phyloP scores from a whole-genome alignment of 208 protist species.

The Acanthamoeba divionensis region DNA sequence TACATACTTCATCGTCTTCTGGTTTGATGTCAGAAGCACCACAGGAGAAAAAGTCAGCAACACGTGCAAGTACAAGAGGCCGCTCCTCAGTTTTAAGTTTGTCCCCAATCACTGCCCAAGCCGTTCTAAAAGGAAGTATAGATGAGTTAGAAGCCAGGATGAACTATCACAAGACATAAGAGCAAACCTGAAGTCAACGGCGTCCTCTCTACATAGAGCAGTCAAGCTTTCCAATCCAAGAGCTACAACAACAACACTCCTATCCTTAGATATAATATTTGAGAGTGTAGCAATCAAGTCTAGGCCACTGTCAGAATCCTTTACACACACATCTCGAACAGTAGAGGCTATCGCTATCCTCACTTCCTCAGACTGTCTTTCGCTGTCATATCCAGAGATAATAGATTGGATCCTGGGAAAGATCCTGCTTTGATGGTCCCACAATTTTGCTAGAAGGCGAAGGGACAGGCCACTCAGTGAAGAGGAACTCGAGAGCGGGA shows the following conservation, averaged over 20 bases:
- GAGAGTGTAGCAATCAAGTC: slow-evolving; percentile 8
- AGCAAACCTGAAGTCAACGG: not conserved
- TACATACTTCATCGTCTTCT: not conserved
- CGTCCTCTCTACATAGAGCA: slow-evolving; percentile 8
- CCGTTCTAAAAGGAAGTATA: not conserved
- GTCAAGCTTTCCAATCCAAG: slow-evolving; percentile 1
- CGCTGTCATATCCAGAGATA: not conserved
- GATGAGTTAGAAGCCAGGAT: too few species aligned
- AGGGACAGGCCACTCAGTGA: not conserved
- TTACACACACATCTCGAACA: not conserved
- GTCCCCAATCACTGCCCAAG: slow-evolving; percentile 7
- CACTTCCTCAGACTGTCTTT: not conserved
- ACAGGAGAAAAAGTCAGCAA: slow-evolving; percentile 18
- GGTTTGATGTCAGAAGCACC: not conserved
- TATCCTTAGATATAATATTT: slow-evolving; percentile 11
- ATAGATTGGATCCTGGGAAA: not conserved
- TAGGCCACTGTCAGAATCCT: not conserved
- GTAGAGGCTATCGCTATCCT: not conserved
- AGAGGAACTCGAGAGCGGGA: not conserved
- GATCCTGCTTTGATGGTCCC: not conserved
- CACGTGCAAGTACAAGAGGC: not conserved
- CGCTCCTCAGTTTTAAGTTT: not conserved
- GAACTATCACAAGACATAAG: too few species aligned
- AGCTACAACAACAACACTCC: not conserved
- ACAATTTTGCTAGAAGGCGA: not conserved